Evolutionary conservation across 2,329 filamentous ascomycete species (phyloP), one percentile per base, ranked within the genome.

Genomic region (Ceratocystis albifundus): DNA sequence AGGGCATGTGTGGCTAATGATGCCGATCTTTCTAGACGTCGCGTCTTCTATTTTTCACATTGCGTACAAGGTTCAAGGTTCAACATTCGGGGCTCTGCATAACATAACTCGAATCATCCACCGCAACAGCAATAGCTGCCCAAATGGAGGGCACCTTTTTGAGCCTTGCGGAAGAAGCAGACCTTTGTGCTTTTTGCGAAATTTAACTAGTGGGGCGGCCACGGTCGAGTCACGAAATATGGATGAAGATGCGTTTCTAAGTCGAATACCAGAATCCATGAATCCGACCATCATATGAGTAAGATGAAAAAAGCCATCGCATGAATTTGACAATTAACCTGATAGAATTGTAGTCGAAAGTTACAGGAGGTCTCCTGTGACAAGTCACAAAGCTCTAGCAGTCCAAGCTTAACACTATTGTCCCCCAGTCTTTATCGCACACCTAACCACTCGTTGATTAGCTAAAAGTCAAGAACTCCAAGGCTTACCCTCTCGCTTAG

Each of bases 61-160:
- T 63, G n/a, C 44, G 30, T 30, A 8, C 61, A 63, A 63, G 61
- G 61, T 63, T 63, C 61, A 63, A 63, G 61, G 61, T 50, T 63
- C 61, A 28, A 28, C 8, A 25, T 53, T 15, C 20, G 25, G 20
- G 20, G 22, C 22, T 10, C 22, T 15, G 7, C 48, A 53, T 28
- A 53, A 12, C 22, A 53, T 15, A 53, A 25, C 48, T 53, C 48
- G 48, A 53, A 20, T 28, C 48, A 10, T 10, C 15, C 22, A 25
- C 8, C 22, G 12, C 22, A 25, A 10, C 28, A 15, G 15, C 48
- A 25, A 10, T 53, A 15, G 15, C 48, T 28, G 22, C 48, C 10
- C 48, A 28, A 41, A 41, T 41, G 36, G 36, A 41, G 36, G 10
- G 36, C 36, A 10, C 36, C 36, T 4, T 15, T 53, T 53, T 8